Evolutionary conservation across 2,329 filamentous ascomycete genomes (phyloP).

Genomic region (Pestalotiopsis fici): DNA sequence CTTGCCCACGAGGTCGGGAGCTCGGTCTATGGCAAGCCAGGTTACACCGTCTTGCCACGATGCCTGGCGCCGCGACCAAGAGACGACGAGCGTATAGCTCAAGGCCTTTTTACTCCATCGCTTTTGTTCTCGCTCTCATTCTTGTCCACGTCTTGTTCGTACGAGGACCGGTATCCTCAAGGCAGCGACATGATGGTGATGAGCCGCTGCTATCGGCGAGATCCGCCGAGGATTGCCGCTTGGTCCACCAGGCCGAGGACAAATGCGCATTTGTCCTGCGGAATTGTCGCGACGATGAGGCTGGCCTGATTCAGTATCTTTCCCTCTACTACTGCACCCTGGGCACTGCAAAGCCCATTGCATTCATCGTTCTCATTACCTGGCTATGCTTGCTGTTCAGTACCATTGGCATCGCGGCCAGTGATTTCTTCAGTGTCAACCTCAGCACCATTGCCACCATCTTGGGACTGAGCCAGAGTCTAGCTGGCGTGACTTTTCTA

Average conservation of each 20-base stretch:
- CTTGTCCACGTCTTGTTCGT: slow-evolving; percentile 44
- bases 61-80: slow-evolving; percentile 14
- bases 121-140: slow-evolving; percentile 47
- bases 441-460: slow-evolving; percentile 88
- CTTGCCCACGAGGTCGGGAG: background rate
- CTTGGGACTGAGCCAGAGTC: slow-evolving; percentile 90
- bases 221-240: slow-evolving; percentile 63
- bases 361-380: slow-evolving; percentile 74
- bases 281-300: slow-evolving; percentile 87
- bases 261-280: slow-evolving; percentile 83
- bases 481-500: slow-evolving; percentile 94
- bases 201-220: slow-evolving; percentile 15
- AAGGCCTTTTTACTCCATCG: slow-evolving; percentile 51
- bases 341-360: slow-evolving; percentile 67
- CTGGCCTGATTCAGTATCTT: slow-evolving; percentile 86
- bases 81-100: slow-evolving; percentile 39
- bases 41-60: background rate
- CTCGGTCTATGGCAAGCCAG: background rate
- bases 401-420: slow-evolving; percentile 95
- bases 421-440: slow-evolving; percentile 98
- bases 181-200: slow-evolving; percentile 16
- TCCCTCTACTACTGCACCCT: slow-evolving; percentile 87
- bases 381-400: slow-evolving; percentile 93
- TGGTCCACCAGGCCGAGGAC: slow-evolving; percentile 75
- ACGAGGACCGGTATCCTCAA: slow-evolving; percentile 13